Percentiles rank a stretch among this genome's conserved stretches.
Evolutionary conservation across 2,329 filamentous ascomycete genomes (phyloP).

Genomic region (Pseudogymnoascus sp.): DNA sequence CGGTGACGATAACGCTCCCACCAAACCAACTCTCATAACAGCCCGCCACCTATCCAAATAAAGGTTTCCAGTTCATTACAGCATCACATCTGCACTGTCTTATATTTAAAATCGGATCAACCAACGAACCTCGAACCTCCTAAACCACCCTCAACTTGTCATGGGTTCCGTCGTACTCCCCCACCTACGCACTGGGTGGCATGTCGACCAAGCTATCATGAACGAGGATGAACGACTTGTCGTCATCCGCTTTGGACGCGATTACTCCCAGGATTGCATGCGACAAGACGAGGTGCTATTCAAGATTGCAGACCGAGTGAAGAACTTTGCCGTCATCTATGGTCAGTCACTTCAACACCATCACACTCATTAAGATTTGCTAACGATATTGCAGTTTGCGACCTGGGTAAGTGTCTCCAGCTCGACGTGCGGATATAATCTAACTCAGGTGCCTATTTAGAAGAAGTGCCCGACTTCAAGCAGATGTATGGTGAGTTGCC

Average conservation of each 20-base stretch:
- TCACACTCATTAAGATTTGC: not conserved
- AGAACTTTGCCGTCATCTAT: slow-evolving; percentile 90
- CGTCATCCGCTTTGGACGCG: slow-evolving; percentile 86
- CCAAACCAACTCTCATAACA: not conserved
- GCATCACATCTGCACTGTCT: not conserved
- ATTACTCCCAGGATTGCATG: slow-evolving; percentile 74
- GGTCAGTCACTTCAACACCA: not conserved
- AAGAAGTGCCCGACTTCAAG: slow-evolving; percentile 87
- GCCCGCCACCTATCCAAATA: not conserved
- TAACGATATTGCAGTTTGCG: slow-evolving; percentile 50
- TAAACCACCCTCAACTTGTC: not conserved
- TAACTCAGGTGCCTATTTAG: slow-evolving; percentile 25
- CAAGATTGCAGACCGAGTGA: slow-evolving; percentile 84
- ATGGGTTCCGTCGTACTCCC: slow-evolving; percentile 81
- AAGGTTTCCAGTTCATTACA: not conserved
- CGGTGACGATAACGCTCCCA: not conserved
- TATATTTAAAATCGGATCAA: not conserved
- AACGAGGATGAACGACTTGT: slow-evolving; percentile 84
- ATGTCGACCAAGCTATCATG: slow-evolving; percentile 94
- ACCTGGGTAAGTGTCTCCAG: slow-evolving; percentile 41
- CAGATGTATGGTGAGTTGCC: slow-evolving; percentile 69
- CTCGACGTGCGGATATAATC: not conserved
- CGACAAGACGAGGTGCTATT: slow-evolving; percentile 88
- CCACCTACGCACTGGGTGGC: slow-evolving; percentile 87
- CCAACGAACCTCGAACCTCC: not conserved